Conservation (phyloP, 768 basidiomycete species). For the Naganishia onofrii region DNA sequence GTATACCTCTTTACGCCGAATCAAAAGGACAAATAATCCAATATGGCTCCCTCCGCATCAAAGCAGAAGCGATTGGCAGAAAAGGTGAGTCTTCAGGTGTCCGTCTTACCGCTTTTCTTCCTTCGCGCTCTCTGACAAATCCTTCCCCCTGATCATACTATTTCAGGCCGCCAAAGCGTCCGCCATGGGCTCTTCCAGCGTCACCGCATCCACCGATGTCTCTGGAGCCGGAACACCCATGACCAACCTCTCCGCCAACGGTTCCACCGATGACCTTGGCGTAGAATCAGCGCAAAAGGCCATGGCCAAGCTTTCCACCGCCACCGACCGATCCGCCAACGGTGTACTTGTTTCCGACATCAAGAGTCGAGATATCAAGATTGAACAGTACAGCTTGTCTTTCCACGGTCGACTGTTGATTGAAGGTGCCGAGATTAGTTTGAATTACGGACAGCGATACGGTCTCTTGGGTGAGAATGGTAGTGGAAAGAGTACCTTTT, state of each 20-base stretch:
- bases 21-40: slow-evolving; percentile 21
- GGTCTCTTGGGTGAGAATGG: slow-evolving; percentile 96
- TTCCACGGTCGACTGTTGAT: slow-evolving; percentile 84
- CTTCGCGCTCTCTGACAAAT: neutral
- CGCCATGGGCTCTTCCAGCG: slow-evolving; percentile 58
- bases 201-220: slow-evolving; percentile 58
- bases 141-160: neutral
- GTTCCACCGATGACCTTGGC: slow-evolving; percentile 65
- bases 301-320: slow-evolving; percentile 86
- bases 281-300: slow-evolving; percentile 48
- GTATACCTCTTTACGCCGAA: neutral
- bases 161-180: slow-evolving; percentile 66
- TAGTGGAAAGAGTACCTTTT: slow-evolving; percentile 98
- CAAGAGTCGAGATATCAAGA: slow-evolving; percentile 94
- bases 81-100: slow-evolving; percentile 58
- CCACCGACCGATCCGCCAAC: slow-evolving; percentile 86
- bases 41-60: slow-evolving; percentile 53
- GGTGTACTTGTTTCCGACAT: slow-evolving; percentile 90
- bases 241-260: slow-evolving; percentile 75
- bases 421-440: slow-evolving; percentile 53
- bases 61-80: slow-evolving; percentile 88
- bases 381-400: slow-evolving; percentile 88
- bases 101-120: neutral
- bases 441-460: slow-evolving; percentile 60
- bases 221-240: slow-evolving; percentile 72